These are phyloP conservation scores for Arthroderma sp. DNA, from an alignment of 2,329 filamentous ascomycete species.

Conservation along the genomic window DNA sequence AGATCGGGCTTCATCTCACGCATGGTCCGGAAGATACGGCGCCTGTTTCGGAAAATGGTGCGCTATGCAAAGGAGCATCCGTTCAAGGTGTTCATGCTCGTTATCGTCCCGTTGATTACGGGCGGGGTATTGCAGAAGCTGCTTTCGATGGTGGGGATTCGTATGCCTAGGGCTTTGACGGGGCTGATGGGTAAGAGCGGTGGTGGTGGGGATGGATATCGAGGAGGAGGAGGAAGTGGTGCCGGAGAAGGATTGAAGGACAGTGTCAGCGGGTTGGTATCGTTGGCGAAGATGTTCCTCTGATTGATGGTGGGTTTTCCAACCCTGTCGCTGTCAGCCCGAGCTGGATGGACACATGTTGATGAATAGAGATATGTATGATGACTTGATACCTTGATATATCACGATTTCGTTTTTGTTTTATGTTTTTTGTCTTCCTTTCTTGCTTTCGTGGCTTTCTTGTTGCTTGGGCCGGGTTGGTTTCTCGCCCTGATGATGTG, in stretches of 20 bases:
- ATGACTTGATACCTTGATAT: slow-evolving; percentile 9
- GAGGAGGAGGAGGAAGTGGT: slow-evolving; percentile 15
- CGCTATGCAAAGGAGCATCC: slow-evolving; percentile 74
- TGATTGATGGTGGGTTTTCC: slow-evolving; percentile 14
- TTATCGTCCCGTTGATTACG: slow-evolving; percentile 76
- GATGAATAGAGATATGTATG: not conserved
- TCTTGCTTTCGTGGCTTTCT: not conserved
- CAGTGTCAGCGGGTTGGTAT: slow-evolving; percentile 34
- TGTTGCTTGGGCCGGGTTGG: not conserved
- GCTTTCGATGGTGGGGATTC: slow-evolving; percentile 64
- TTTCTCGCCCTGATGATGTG: too few relatives aligned
- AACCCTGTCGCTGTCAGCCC: not conserved
- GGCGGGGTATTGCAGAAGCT: slow-evolving; percentile 70
- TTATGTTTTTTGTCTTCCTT: not conserved
- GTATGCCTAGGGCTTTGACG: slow-evolving; percentile 50
- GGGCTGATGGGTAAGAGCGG: slow-evolving; percentile 25
- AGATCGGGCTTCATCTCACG: slow-evolving; percentile 65
- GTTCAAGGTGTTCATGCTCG: slow-evolving; percentile 71
- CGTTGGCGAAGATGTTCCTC: slow-evolving; percentile 40
- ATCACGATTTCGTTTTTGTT: not conserved
- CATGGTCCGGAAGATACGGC: slow-evolving; percentile 61
- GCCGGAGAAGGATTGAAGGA: slow-evolving; percentile 9
- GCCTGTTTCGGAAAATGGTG: slow-evolving; percentile 65
- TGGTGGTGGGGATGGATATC: slow-evolving; percentile 14
- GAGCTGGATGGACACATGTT: not conserved